Base-by-base conservation (phyloP, 75 land plant genomes). In the Pinus taeda region DNA sequence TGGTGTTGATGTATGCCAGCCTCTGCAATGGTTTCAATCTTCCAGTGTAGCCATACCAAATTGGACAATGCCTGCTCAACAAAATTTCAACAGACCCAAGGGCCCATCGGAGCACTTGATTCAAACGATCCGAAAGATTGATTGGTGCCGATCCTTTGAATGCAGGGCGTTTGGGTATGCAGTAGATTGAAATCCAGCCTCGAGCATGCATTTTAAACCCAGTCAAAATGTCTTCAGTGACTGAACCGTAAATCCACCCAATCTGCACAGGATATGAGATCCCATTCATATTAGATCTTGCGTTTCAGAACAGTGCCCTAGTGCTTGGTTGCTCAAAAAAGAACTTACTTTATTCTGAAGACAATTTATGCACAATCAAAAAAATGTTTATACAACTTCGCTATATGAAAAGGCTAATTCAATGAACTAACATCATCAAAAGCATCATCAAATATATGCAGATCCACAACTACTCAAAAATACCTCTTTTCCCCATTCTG, bases 401-500 rank as follows among this genome's bases (percentile, higher is more conserved):
- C 29, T 62, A 15, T 9, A 9, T 9, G 36, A 14, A 65, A 49
- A 17, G 15, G 42, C 55, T 11, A 49, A 49, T 9, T 1, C 65
- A 62, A 26, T 8, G 65, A 62, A 62, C 65, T 42, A 69, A 39
- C 20, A 42, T 49, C 20, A 42, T 39, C 20, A 13, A 39, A 18
- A 20, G 49, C 45, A 11, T 69, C 24, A 20, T 69, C 49, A 69
- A 69, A 20, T 69, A 39, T 0, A 69, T 69, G 72, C 15, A 20
- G 42, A 37, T 37, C 36, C 72, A 42, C 42, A 42, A 42, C 45
- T 69, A 69, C 22, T 18, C 3, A 14, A 18, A 74, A 76, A 59
- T 39, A 93, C 98, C 98, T 96, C 99, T 85, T 96, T 96, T 20
- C 99, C 99, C 99, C 99, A 96, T 37, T 96, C 99, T 57, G 93